Percentiles rank a stretch among this genome's conserved stretches.
These are phyloP conservation scores for Handroanthus guayacan DNA, from an alignment of 257 asterid genomes.

Conservation along the genomic window DNA sequence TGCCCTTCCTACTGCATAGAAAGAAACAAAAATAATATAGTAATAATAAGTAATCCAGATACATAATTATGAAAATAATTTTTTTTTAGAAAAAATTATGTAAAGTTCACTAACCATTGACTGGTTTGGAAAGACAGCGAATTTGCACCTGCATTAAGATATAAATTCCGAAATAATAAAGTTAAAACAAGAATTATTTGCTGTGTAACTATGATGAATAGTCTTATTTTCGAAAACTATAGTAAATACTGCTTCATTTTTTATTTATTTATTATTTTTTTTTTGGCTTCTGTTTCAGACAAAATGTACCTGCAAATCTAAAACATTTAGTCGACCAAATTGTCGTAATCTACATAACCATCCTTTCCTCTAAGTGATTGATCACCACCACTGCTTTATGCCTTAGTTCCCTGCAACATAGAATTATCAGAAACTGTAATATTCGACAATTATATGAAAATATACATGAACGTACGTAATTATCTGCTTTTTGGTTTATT, in stretches of 20 bases:
- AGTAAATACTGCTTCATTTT: neutral
- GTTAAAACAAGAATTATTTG: neutral
- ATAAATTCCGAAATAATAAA: neutral
- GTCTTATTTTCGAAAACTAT: neutral
- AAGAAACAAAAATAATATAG: neutral
- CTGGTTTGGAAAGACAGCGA: constrained; percentile 95
- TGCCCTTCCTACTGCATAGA: constrained; percentile 91
- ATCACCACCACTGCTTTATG: constrained; percentile 97
- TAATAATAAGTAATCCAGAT: neutral
- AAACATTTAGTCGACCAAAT: constrained; percentile 86
- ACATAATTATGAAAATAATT: neutral
- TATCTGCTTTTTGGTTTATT: too few relatives aligned
- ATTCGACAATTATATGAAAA: too few relatives aligned
- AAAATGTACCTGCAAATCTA: constrained; percentile 77
- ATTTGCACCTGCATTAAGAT: constrained; percentile 72
- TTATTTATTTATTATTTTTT: too few relatives aligned
- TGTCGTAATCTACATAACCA: constrained; percentile 85
- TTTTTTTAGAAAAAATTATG: neutral
- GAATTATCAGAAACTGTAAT: neutral
- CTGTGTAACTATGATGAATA: neutral
- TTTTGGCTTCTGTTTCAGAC: too few relatives aligned
- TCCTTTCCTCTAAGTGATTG: constrained; percentile 82
- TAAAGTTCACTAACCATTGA: constrained; percentile 61
- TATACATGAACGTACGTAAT: too few relatives aligned
- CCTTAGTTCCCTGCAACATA: constrained; percentile 68